These are phyloP conservation scores for Cucurbita moschata DNA, from an alignment of 306 rosid genomes.

Conservation along the genomic window DNA sequence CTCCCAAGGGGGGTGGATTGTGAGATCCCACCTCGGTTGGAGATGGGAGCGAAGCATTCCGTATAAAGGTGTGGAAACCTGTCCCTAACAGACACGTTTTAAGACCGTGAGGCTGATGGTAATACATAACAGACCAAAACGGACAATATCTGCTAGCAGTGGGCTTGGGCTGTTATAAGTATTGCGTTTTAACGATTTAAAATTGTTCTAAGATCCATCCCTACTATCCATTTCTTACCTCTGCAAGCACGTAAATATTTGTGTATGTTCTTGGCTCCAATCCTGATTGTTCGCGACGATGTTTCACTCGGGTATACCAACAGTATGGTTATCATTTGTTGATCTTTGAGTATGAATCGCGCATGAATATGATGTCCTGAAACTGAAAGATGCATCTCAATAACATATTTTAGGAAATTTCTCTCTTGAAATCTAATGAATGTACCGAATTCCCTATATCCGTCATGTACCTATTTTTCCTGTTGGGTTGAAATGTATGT, in stretches of 20 bases:
- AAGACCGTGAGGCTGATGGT: no score
- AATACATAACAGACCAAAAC: no score
- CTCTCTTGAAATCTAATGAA: neutral
- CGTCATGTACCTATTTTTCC: neutral
- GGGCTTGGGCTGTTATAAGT: no score
- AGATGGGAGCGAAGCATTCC: no score
- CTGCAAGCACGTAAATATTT: neutral
- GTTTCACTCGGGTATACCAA: neutral
- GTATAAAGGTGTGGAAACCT: no score
- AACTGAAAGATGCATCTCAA: neutral
- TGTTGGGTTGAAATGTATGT: neutral
- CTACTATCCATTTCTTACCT: neutral
- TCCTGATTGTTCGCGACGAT: neutral
- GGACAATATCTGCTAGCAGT: no score
- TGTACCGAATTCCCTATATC: neutral
- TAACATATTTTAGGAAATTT: neutral
- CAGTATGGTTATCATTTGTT: neutral
- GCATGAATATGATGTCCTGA: neutral
- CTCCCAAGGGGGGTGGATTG: no score
- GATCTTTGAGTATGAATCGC: no score
- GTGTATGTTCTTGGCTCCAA: neutral
- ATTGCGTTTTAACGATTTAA: no score
- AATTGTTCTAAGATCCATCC: neutral
- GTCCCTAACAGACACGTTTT: no score
- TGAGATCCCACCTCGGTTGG: no score